Conservation (phyloP, 1,284 basidiomycete species). For the Irpex sp. region DNA sequence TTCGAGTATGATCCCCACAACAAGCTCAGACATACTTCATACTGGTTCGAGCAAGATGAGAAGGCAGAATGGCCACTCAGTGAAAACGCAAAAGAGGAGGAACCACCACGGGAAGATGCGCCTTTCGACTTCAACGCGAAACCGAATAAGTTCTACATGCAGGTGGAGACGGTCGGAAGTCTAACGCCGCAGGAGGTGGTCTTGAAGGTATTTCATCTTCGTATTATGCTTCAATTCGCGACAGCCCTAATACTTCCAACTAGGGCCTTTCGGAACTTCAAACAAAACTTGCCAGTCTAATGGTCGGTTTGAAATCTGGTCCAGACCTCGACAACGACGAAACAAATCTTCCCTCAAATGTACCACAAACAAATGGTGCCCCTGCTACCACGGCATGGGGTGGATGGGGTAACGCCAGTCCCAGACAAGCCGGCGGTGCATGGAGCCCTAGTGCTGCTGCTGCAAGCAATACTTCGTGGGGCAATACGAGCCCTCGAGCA, state of each 20-base stretch:
- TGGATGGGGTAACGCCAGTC: constrained; percentile 11
- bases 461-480: background rate
- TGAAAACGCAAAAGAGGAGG: constrained; percentile 80
- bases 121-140: constrained; percentile 86
- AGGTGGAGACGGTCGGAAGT: constrained; percentile 89
- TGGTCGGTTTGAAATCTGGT: constrained; percentile 66
- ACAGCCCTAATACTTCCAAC: constrained; percentile 1
- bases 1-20: constrained; percentile 99
- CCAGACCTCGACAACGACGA: constrained; percentile 47
- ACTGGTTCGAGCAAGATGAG: constrained; percentile 90
- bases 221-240: background rate
- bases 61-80: constrained; percentile 82
- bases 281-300: constrained; percentile 78
- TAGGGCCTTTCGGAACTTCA: constrained; percentile 82
- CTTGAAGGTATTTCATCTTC: constrained; percentile 56
- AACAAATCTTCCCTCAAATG: constrained; percentile 11
- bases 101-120: constrained; percentile 73
- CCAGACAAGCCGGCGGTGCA: constrained; percentile 4
- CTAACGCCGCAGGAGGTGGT: constrained; percentile 87
- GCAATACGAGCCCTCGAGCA: constrained; percentile 9
- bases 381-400: constrained; percentile 17
- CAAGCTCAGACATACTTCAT: constrained; percentile 91
- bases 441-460: constrained; percentile 10
- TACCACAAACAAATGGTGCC: constrained; percentile 15
- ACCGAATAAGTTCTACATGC: constrained; percentile 86